phyloP scores from a whole-genome alignment of 768 basidiomycete species.

The Podaxis sp. region DNA sequence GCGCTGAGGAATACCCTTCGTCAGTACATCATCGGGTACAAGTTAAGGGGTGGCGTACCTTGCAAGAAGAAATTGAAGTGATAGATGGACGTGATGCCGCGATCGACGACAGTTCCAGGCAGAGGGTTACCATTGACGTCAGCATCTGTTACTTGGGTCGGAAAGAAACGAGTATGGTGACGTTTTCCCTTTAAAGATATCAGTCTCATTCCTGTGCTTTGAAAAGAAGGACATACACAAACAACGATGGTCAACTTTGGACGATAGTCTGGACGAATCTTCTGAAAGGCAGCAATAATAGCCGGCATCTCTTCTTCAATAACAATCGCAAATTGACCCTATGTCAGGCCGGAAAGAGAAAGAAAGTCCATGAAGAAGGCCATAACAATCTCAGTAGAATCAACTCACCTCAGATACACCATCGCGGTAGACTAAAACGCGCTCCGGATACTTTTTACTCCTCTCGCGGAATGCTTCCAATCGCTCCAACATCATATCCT shows the following conservation, averaged over 20 bases:
- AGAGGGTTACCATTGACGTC: conserved; percentile 71
- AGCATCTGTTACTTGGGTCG: conserved; percentile 46
- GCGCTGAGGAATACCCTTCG: conserved; percentile 39
- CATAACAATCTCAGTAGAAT: conserved; percentile 17
- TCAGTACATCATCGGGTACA: background rate
- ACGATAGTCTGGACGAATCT: conserved; percentile 40
- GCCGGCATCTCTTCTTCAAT: conserved; percentile 62
- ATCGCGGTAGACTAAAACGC: conserved; percentile 75
- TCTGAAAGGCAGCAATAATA: conserved; percentile 58
- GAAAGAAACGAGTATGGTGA: conserved; percentile 63
- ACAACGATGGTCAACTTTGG: conserved; percentile 72
- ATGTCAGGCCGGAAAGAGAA: conserved; percentile 23
- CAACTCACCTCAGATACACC: conserved; percentile 72
- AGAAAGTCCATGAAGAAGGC: background rate
- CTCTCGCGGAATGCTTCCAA: conserved; percentile 47
- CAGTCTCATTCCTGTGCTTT: conserved; percentile 8
- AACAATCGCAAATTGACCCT: conserved; percentile 75
- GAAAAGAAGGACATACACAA: conserved; percentile 51
- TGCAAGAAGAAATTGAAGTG: conserved; percentile 70
- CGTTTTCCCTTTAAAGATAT: conserved; percentile 37
- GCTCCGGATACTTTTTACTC: conserved; percentile 55
- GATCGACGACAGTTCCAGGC: conserved; percentile 78
- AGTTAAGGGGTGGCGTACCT: conserved; percentile 30
- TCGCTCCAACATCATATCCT: conserved; percentile 65
- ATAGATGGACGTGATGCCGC: conserved; percentile 68